Base-by-base conservation (phyloP, 345 rosid genomes). In the Citrus reticulata region DNA sequence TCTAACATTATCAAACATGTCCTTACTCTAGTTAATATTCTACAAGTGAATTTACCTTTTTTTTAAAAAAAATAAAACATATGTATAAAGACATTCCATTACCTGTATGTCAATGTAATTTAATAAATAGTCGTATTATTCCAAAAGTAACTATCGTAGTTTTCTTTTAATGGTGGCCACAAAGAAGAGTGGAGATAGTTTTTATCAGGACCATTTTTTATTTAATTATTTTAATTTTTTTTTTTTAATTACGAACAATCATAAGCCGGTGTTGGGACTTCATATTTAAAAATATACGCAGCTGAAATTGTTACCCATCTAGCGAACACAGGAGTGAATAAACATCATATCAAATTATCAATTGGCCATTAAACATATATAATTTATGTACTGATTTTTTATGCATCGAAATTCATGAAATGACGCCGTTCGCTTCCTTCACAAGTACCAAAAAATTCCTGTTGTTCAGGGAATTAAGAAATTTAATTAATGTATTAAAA, bases 371-470 rank as follows among this genome's bases (percentile, higher is more conserved):
- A 61, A 35, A 58, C 34, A 51, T 51, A 51, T 17, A 51, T 51
- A 51, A 51, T 51, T 51, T 51, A 51, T 16, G 22, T 0, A 54
- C 58, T 17, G 5, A 1, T 17, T 32, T 65, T 35, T 6, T 0
- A 32, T 34, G 24, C 13, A 39, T 40, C 34, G 57, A 68, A 68
- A n/a, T 13, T n/a, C 7, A 39, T 14, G 30, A 58, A 35, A 39
- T 37, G 40, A 9, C 20, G 27, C 32, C 61, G 35, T 51, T 76
- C 24, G 27, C 13, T 66, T 32, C 51, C 25, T 55, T 54, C 73
- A 67, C 79, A 67, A 35, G 57, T 55, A 77, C 66, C 79, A 5
- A 77, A 77, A 77, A 77, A 77, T 77, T 77, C 79, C 37, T 17
- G 25, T 9, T 63, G 72, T 76, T 46, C n/a, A 14, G 78, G 42